Percentiles rank a stretch among this genome's conserved stretches.
Conservation (phyloP, 192 early-diverging fungal species). For the Podila clonocystis region DNA sequence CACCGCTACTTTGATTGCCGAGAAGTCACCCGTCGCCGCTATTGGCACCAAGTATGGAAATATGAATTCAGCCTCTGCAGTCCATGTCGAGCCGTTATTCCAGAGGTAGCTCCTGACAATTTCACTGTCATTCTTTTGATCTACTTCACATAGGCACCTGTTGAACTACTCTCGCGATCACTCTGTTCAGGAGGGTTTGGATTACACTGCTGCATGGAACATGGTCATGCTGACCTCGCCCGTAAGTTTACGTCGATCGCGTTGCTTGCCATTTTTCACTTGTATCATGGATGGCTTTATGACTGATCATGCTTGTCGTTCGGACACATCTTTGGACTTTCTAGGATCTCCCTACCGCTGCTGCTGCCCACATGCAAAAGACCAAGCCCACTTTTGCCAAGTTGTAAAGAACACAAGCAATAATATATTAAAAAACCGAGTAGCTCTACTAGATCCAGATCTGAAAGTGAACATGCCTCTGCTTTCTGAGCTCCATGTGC, state of each 20-base stretch:
- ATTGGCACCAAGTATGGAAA: slow-evolving; percentile 82
- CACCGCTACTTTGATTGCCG: slow-evolving; percentile 79
- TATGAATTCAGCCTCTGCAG: neutral
- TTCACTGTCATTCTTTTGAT: neutral
- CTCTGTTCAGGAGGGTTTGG: slow-evolving; percentile 85
- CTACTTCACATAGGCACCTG: slow-evolving; percentile 59
- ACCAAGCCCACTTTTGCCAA: slow-evolving; percentile 35
- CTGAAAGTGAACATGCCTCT: neutral
- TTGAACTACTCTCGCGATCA: slow-evolving; percentile 96
- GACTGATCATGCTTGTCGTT: neutral
- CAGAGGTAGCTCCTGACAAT: neutral
- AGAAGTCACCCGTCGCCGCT: slow-evolving; percentile 90
- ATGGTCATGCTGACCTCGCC: slow-evolving; percentile 80
- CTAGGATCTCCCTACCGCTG: slow-evolving; percentile 39
- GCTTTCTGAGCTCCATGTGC: no score
- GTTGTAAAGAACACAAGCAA: slow-evolving; percentile 16
- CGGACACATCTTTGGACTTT: neutral
- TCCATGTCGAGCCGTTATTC: neutral
- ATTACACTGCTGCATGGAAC: slow-evolving; percentile 93
- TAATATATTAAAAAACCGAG: neutral
- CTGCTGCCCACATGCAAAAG: slow-evolving; percentile 42
- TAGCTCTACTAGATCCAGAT: neutral
- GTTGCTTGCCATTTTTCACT: neutral
- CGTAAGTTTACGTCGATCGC: slow-evolving; percentile 41
- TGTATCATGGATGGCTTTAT: neutral